Evolutionary conservation across 1,284 basidiomycete species (phyloP).

Genomic region (Microbotryum scabiosae): DNA sequence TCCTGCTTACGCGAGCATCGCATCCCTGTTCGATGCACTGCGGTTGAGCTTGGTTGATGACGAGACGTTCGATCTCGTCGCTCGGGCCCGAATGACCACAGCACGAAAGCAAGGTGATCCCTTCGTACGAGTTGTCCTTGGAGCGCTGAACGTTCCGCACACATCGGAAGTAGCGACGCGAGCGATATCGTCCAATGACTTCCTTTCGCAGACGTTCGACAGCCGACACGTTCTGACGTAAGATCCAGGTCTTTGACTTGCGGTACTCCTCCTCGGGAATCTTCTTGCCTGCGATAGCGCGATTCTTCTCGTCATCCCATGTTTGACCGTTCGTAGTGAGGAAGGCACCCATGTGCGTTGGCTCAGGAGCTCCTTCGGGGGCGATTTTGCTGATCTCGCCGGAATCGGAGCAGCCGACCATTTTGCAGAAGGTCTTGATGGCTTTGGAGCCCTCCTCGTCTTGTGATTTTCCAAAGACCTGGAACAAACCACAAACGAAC

Average conservation of each 20-base stretch:
- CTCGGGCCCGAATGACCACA: constrained; percentile 81
- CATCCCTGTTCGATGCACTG: constrained; percentile 15
- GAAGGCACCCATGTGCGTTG: constrained; percentile 1
- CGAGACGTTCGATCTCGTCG: constrained; percentile 44
- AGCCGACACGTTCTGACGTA: constrained; percentile 38
- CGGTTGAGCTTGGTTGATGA: constrained; percentile 45
- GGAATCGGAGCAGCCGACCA: constrained; percentile 57
- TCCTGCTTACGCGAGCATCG: constrained; percentile 40
- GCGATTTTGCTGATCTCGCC: constrained; percentile 4
- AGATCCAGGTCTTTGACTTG: constrained; percentile 1
- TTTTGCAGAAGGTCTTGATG: constrained; percentile 55
- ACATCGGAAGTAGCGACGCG: constrained; percentile 78
- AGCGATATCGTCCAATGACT: constrained; percentile 75
- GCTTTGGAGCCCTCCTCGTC: constrained; percentile 45
- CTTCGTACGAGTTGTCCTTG: constrained; percentile 50
- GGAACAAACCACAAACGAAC: neutral
- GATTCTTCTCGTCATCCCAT: no score
- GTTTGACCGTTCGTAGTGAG: neutral
- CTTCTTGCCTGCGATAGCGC: constrained; percentile 9
- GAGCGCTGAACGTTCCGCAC: constrained; percentile 73
- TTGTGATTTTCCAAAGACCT: constrained; percentile 5
- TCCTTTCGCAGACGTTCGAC: constrained; percentile 76
- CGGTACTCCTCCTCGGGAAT: neutral
- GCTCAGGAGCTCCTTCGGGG: neutral
- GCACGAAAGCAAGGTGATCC: constrained; percentile 75